These are phyloP conservation scores for Fusarium sp. DNA, from an alignment of 2,329 filamentous ascomycete genomes.

Conservation along the genomic window DNA sequence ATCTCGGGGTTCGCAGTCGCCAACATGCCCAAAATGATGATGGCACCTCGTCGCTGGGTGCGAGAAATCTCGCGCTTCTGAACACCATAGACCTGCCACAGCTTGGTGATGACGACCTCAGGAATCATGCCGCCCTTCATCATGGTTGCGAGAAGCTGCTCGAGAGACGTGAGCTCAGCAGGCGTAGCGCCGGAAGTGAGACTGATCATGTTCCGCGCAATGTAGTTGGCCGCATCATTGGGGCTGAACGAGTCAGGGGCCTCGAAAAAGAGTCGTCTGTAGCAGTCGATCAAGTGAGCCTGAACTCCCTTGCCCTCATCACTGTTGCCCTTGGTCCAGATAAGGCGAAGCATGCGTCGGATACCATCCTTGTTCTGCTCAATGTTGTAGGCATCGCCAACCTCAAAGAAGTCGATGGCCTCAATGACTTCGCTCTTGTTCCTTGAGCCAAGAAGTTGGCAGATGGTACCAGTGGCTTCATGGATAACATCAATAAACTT, in stretches of 20 bases:
- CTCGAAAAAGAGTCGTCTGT: constrained; percentile 95
- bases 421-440: constrained; percentile 99
- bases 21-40: constrained; percentile 97
- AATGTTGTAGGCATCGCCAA: constrained; percentile 95
- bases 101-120: constrained; percentile 86
- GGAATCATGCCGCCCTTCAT: constrained; percentile 92
- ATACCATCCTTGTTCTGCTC: constrained; percentile 94
- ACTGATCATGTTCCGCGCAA: constrained; percentile 99
- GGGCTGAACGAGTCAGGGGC: constrained; percentile 88
- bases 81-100: constrained; percentile 98
- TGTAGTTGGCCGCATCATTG: constrained; percentile 94
- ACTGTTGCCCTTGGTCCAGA: constrained; percentile 99
- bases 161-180: constrained; percentile 93
- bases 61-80: constrained; percentile 94
- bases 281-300: constrained; percentile 95
- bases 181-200: constrained; percentile 95
- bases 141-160: constrained; percentile 96
- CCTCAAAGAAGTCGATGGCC: constrained; percentile 98
- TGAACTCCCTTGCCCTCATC: constrained; percentile 99
- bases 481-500: constrained; percentile 94
- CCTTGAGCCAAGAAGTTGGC: constrained; percentile 89
- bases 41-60: constrained; percentile 89
- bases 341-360: constrained; percentile 92
- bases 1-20: constrained; percentile 93
- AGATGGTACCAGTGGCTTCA: constrained; percentile 81